These are phyloP conservation scores for Avena insularis DNA, from an alignment of 176 grass and related monocot genomes.

Conservation along the genomic window DNA sequence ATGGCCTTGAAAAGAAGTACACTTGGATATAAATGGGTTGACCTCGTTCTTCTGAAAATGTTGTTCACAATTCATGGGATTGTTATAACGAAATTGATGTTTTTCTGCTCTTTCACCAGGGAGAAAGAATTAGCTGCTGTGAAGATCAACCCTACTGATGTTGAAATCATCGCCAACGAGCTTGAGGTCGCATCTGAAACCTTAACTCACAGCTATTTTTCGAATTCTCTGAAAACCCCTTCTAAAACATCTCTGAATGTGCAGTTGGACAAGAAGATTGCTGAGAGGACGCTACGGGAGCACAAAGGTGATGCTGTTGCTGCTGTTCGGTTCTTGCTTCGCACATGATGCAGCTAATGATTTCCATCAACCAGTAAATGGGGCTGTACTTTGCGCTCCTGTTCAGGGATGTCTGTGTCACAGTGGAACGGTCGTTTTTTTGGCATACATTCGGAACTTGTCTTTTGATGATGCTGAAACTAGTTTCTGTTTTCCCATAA, in stretches of 20 bases:
- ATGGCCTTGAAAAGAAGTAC: background rate
- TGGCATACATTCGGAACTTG: background rate
- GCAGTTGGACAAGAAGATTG: slow-evolving; percentile 96
- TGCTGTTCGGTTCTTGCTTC: slow-evolving; percentile 74
- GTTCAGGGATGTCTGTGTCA: background rate
- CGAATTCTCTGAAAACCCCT: background rate
- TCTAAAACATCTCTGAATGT: slow-evolving; percentile 40
- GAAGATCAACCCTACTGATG: slow-evolving; percentile 89
- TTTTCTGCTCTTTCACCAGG: slow-evolving; percentile 44
- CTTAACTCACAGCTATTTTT: background rate
- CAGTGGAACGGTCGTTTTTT: background rate
- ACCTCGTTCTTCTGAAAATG: background rate
- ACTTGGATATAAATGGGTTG: background rate
- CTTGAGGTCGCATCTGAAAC: slow-evolving; percentile 69
- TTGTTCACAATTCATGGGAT: background rate
- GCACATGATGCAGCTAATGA: background rate
- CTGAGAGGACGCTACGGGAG: slow-evolving; percentile 90
- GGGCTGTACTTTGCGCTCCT: no score
- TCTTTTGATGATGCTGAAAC: background rate
- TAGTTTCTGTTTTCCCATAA: background rate
- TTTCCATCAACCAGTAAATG: background rate
- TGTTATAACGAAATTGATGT: background rate
- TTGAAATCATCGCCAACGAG: slow-evolving; percentile 91
- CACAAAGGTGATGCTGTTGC: slow-evolving; percentile 94
- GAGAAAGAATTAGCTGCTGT: slow-evolving; percentile 98